phyloP scores from a whole-genome alignment of 2,329 filamentous ascomycete species.

The Tolypocladium capitatum region DNA sequence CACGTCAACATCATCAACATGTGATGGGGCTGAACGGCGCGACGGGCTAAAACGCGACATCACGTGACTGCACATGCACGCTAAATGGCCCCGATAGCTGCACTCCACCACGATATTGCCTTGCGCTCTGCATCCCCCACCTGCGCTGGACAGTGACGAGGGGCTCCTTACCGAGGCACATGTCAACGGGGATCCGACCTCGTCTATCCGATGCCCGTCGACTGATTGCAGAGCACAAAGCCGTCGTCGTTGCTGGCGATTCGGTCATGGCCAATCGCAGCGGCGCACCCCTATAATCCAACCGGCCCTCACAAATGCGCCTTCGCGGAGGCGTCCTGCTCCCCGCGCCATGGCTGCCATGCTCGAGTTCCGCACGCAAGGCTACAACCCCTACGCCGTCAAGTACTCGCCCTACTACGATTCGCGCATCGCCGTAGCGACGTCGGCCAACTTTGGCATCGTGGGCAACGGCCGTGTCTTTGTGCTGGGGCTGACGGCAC shows the following conservation, averaged over 20 bases:
- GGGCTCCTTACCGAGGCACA: constrained; percentile 20
- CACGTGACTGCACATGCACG: constrained; percentile 12
- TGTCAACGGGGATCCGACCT: constrained; percentile 7
- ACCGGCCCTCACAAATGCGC: neutral
- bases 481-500: constrained; percentile 66
- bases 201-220: neutral
- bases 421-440: constrained; percentile 77
- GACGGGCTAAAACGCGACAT: constrained; percentile 9
- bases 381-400: constrained; percentile 91
- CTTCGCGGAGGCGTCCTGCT: neutral
- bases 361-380: constrained; percentile 88
- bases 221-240: neutral
- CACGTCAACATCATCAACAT: too few relatives aligned
- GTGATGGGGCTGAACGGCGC: neutral
- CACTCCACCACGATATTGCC: neutral
- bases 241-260: neutral
- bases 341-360: constrained; percentile 42
- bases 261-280: neutral
- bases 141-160: too few relatives aligned
- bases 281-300: neutral
- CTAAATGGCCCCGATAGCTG: constrained; percentile 5
- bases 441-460: constrained; percentile 90
- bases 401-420: constrained; percentile 99
- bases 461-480: constrained; percentile 91
- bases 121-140: neutral